Conservation (phyloP, 345 rosid species). For the Syzygium aromaticum region DNA sequence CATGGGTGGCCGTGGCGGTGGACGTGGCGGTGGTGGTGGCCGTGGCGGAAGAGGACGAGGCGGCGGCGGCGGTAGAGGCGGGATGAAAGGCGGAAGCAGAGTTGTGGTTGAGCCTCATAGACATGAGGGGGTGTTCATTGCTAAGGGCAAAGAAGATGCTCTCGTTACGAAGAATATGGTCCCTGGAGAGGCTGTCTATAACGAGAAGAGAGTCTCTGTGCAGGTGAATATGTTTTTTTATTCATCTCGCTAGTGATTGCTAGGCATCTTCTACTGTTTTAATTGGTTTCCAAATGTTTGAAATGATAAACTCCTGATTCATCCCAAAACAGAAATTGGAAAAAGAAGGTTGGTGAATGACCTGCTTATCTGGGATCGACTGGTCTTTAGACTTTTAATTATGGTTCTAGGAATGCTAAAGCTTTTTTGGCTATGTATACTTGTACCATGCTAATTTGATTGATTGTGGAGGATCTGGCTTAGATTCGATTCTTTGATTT, state of each 20-base stretch:
- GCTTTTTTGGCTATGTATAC: not conserved
- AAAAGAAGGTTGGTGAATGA: too few relatives aligned
- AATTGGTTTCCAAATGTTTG: not conserved
- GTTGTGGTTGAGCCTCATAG: conserved; percentile 85
- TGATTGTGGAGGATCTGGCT: not conserved
- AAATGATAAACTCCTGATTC: not conserved
- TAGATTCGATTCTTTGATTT: not conserved
- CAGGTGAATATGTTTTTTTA: conserved; percentile 34
- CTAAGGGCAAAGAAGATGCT: conserved; percentile 92
- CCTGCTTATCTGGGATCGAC: not conserved
- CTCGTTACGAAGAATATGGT: conserved; percentile 88
- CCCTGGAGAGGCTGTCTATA: conserved; percentile 93
- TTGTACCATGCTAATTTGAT: not conserved
- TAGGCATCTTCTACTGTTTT: not conserved
- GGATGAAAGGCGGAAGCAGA: conserved; percentile 88
- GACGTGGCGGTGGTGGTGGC: conserved; percentile 31
- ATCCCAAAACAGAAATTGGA: not conserved
- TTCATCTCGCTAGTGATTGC: not conserved
- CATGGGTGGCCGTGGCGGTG: conserved; percentile 20
- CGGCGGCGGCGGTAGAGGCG: conserved; percentile 51
- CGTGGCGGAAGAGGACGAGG: conserved; percentile 36
- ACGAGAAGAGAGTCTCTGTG: conserved; percentile 80
- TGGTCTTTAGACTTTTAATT: not conserved
- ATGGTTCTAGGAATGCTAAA: not conserved
- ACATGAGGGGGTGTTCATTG: conserved; percentile 80